Conservation (phyloP, 257 asterid genomes). For the Przewalskia tangutica region DNA sequence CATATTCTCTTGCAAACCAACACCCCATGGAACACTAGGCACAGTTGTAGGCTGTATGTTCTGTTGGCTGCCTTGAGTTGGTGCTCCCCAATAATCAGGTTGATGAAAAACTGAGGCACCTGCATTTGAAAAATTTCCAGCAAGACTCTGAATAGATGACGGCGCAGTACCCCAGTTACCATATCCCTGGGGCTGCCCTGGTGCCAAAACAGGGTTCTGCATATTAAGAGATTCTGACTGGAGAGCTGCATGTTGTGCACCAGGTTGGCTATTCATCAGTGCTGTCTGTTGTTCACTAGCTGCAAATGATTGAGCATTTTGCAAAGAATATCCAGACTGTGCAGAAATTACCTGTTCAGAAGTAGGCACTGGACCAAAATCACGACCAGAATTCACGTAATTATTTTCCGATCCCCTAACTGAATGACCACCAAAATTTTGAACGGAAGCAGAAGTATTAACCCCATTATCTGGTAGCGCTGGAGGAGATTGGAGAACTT, state of each 20-base stretch:
- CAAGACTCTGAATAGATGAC: constrained; percentile 37
- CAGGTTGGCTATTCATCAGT: constrained; percentile 32
- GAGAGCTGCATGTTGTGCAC: constrained; percentile 16
- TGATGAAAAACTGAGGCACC: constrained; percentile 37
- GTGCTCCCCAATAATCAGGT: constrained; percentile 54
- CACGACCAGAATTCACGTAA: constrained; percentile 14
- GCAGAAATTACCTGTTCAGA: constrained; percentile 29
- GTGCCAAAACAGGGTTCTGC: constrained; percentile 38
- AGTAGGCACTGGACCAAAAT: constrained; percentile 37
- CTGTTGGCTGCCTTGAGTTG: constrained; percentile 38
- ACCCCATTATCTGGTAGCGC: constrained; percentile 26
- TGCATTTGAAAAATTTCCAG: constrained; percentile 39
- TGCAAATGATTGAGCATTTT: constrained; percentile 18
- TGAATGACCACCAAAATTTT: constrained; percentile 32
- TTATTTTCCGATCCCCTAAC: constrained; percentile 9
- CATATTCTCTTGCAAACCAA: constrained; percentile 31
- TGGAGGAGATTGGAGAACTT: constrained; percentile 38
- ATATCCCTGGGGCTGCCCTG: constrained; percentile 42
- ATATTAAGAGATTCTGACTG: constrained; percentile 22
- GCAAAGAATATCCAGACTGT: constrained; percentile 24
- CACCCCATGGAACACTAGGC: constrained; percentile 46
- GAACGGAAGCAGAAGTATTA: constrained; percentile 28
- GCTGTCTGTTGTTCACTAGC: constrained; percentile 29
- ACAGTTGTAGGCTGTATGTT: constrained; percentile 42
- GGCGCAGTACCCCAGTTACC: constrained; percentile 34